Percentiles rank a stretch among this genome's conserved stretches.
These are phyloP conservation scores for Chytridium lagenaria DNA, from an alignment of 371 early-diverging fungal genomes.

Conservation along the genomic window DNA sequence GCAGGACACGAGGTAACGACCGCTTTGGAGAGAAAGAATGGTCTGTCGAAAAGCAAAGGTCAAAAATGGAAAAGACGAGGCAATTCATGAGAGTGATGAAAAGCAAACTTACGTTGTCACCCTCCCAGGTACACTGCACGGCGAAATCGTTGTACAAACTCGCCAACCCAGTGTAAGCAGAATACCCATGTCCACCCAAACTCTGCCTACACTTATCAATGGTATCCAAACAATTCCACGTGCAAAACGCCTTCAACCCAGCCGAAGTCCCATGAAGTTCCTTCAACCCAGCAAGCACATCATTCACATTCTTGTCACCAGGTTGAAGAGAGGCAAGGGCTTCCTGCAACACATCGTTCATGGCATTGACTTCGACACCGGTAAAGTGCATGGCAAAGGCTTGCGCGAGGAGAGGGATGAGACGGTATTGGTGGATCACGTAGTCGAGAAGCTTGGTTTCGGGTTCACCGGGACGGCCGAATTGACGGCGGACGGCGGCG, in stretches of 20 bases:
- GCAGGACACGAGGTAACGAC: constrained; percentile 84
- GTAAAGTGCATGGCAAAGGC: constrained; percentile 91
- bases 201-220: constrained; percentile 92
- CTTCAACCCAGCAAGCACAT: constrained; percentile 78
- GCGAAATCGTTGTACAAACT: constrained; percentile 88
- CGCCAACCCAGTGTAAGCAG: constrained; percentile 88
- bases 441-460: constrained; percentile 93
- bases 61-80: too few relatives aligned
- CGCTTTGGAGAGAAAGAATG: constrained; percentile 87
- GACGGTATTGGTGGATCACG: constrained; percentile 89
- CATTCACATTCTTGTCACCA: constrained; percentile 69
- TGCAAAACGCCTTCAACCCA: constrained; percentile 95
- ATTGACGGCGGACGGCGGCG: constrained; percentile 91
- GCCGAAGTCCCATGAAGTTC: constrained; percentile 92
- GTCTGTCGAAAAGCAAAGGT: constrained; percentile 62
- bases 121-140: constrained; percentile 92
- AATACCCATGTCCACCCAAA: constrained; percentile 91
- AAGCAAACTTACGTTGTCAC: constrained; percentile 35
- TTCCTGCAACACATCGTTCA: constrained; percentile 80
- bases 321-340: constrained; percentile 71
- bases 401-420: constrained; percentile 89
- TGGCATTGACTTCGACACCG: constrained; percentile 77
- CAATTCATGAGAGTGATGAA: too few relatives aligned
- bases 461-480: constrained; percentile 55
- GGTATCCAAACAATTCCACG: constrained; percentile 85